Base-by-base conservation (phyloP, 2,329 filamentous ascomycete genomes). In the Dactylella cylindrospora region DNA sequence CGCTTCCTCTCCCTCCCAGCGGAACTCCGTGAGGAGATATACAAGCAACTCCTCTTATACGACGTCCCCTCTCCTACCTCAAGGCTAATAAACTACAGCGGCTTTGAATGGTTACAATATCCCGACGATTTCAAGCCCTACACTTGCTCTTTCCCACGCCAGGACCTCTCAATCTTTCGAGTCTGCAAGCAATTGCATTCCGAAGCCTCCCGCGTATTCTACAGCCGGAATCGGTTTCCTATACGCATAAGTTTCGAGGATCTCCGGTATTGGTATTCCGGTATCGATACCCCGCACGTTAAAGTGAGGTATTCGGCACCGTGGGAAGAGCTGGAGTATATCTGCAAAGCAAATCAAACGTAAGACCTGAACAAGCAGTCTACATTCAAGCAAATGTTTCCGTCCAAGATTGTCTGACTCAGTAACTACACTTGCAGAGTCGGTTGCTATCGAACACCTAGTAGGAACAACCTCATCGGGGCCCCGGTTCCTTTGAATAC, bases 1-100 rank as follows among this genome's bases (percentile, higher is more conserved):
- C 13, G 19, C 15, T 25, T 47, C 17, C 13, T 55, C 15, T 47
- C 35, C 13, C 41, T 55, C 13, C 51, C 51, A 7, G 41, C 41
- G n/a, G 51, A 55, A 28, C 33, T 55, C 6, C 51, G 51, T 6
- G 51, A 55, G 12, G 41, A 41, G n/a, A 47, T 55, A 9, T 55
- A 55, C 35, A 40, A 35, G 12, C 13, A 41, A 13, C 9, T 47
- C 1, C n/a, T 55, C 10, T 12, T 41, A 13, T 47, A 33, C 15
- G 26, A 41, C 9, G 25, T 28, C n/a, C 22, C 26, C 15, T 9
- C 2, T 23, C 15, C 3, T 12, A 4, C 7, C 7, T 5, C 7
- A 39, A 41, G 10, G n/a, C n/a, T n/a, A 17, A 39, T 5, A 7
- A 13, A 20, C 35, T 8, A 22, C 10, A n/a, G 10, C 19, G n/a